phyloP scores from a whole-genome alignment of 1,284 basidiomycete genomes.

The Cutaneotrichosporon sp. region DNA sequence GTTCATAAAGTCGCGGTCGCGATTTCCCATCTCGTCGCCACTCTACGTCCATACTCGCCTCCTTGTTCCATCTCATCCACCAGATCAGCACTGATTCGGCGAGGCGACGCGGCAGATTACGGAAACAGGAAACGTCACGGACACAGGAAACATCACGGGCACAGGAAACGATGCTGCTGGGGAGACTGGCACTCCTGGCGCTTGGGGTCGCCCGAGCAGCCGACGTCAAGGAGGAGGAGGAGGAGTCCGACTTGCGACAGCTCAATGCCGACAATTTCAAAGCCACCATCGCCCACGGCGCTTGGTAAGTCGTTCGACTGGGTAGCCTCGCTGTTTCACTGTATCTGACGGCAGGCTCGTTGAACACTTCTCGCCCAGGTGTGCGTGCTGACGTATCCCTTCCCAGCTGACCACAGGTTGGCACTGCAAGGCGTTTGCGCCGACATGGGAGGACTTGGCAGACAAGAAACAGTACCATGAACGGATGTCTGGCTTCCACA shows the following conservation, averaged over 20 bases:
- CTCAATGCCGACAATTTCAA: slow-evolving; percentile 66
- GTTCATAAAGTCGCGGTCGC: too few relatives aligned
- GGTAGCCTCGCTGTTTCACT: too few relatives aligned
- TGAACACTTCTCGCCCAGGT: slow-evolving; percentile 49
- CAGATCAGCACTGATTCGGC: too few relatives aligned
- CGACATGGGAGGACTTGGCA: slow-evolving; percentile 72
- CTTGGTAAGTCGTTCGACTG: slow-evolving; percentile 65
- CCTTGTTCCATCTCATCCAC: too few relatives aligned
- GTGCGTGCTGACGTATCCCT: slow-evolving; percentile 23
- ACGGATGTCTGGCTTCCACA: slow-evolving; percentile 58
- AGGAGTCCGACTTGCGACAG: slow-evolving; percentile 31
- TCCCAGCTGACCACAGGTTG: slow-evolving; percentile 26
- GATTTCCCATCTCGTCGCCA: too few relatives aligned
- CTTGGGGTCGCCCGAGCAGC: too few relatives aligned
- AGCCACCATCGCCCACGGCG: slow-evolving; percentile 56
- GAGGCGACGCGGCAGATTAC: too few relatives aligned
- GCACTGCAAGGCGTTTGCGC: slow-evolving; percentile 52
- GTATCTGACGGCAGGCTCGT: slow-evolving; percentile 40
- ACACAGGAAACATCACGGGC: too few relatives aligned
- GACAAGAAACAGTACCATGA: slow-evolving; percentile 56
- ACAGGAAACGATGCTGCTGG: background rate
- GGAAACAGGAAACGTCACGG: too few relatives aligned
- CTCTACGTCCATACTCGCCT: too few relatives aligned
- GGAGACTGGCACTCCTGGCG: background rate
- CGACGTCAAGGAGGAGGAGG: too few relatives aligned